phyloP scores from a whole-genome alignment of 306 rosid genomes.

The Cicer bijugum region DNA sequence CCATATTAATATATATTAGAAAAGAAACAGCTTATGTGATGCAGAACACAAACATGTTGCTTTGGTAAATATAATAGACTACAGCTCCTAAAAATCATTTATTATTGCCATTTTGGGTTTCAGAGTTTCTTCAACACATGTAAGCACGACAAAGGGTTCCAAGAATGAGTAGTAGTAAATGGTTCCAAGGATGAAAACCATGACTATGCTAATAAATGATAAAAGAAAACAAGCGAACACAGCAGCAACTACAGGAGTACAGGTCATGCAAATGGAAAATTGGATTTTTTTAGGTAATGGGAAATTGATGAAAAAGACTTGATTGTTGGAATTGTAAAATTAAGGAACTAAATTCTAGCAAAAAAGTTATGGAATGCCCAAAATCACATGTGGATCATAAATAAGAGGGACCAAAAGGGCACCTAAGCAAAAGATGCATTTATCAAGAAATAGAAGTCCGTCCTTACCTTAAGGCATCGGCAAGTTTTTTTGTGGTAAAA shows the following conservation, averaged over 20 bases:
- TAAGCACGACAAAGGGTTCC: not conserved
- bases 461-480: slow-evolving; percentile 31
- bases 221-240: not conserved
- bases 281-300: not conserved
- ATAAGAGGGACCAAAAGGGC: not conserved
- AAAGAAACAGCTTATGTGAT: slow-evolving; percentile 16
- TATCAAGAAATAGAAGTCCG: not conserved
- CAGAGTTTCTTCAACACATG: not conserved
- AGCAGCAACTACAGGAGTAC: not conserved
- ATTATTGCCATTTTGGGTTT: not conserved
- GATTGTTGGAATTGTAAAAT: not conserved
- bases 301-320: not conserved
- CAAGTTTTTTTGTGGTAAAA: slow-evolving; percentile 9
- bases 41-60: slow-evolving; percentile 8
- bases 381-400: not conserved
- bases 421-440: slow-evolving; percentile 23
- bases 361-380: not conserved
- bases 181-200: not conserved
- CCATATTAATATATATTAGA: not conserved
- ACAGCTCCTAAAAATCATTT: not conserved
- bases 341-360: not conserved
- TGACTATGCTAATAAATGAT: not conserved
- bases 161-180: not conserved
- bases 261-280: not conserved
- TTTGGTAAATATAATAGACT: slow-evolving; percentile 2